Conservation (phyloP, 2,329 filamentous ascomycete species). For the Alternaria rosae region DNA sequence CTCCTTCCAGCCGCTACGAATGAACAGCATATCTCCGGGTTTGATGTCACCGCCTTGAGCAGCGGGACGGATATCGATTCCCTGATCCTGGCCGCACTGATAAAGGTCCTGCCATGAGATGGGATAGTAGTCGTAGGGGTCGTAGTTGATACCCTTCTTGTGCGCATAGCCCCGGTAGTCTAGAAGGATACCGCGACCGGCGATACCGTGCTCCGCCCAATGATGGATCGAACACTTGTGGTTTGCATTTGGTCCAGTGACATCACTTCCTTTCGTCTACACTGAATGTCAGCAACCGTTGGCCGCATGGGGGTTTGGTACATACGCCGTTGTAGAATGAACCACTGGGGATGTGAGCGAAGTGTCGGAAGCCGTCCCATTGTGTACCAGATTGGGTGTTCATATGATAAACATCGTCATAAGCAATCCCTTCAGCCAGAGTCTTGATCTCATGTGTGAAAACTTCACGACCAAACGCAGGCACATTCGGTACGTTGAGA, state of each 20-base stretch:
- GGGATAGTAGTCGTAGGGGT: slow-evolving; percentile 52
- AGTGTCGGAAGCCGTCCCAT: slow-evolving; percentile 57
- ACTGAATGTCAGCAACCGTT: neutral
- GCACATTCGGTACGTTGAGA: slow-evolving; percentile 59
- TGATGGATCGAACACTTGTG: slow-evolving; percentile 56
- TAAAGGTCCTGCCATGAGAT: slow-evolving; percentile 60
- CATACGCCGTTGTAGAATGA: slow-evolving; percentile 53
- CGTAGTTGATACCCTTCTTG: slow-evolving; percentile 53
- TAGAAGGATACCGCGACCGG: slow-evolving; percentile 54
- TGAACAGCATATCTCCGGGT: slow-evolving; percentile 70
- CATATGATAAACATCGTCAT: slow-evolving; percentile 54
- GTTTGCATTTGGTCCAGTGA: slow-evolving; percentile 50
- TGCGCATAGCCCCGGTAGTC: slow-evolving; percentile 54
- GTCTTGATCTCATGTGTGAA: slow-evolving; percentile 65
- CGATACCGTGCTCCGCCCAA: slow-evolving; percentile 56
- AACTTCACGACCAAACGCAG: slow-evolving; percentile 60
- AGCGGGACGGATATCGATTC: slow-evolving; percentile 66
- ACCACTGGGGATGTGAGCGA: slow-evolving; percentile 49
- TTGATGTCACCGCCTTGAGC: slow-evolving; percentile 63
- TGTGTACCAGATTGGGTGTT: slow-evolving; percentile 57
- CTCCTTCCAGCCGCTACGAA: slow-evolving; percentile 70
- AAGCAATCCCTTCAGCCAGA: slow-evolving; percentile 44
- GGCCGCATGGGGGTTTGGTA: accelerated
- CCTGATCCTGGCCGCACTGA: slow-evolving; percentile 65
- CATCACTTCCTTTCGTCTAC: slow-evolving; percentile 52